Conservation (phyloP, 2,329 filamentous ascomycete species). For the Fonsecaea pedrosoi region DNA sequence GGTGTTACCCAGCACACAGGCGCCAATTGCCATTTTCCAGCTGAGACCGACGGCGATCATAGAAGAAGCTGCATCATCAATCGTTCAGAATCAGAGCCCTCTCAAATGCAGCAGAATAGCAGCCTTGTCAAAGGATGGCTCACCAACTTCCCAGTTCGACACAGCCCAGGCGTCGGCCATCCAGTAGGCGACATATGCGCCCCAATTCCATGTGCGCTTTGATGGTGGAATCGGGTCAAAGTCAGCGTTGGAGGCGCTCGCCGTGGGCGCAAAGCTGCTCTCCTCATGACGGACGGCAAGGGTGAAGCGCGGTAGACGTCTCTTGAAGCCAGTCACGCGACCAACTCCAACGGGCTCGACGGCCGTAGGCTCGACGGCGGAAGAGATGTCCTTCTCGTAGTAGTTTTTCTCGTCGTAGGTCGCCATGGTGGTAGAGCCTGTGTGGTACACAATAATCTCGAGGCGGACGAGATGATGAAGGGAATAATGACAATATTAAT, state of each 20-base stretch:
- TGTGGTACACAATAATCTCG: constrained; percentile 2
- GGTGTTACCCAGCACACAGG: constrained; percentile 44
- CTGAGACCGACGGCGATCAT: constrained; percentile 61
- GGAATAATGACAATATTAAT: background rate
- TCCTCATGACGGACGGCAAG: constrained; percentile 36
- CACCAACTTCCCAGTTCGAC: constrained; percentile 37
- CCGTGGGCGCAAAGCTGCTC: constrained; percentile 35
- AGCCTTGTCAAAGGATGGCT: constrained; percentile 14
- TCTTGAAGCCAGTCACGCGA: constrained; percentile 20
- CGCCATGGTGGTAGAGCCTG: constrained; percentile 21
- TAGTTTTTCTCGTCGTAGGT: constrained; percentile 23
- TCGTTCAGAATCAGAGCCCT: constrained; percentile 23
- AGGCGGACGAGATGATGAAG: constrained; percentile 28
- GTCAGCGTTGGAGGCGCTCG: constrained; percentile 38
- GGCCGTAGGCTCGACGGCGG: constrained; percentile 22
- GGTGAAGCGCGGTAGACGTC: constrained; percentile 30
- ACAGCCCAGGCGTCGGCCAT: constrained; percentile 47
- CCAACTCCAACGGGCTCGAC: constrained; percentile 30
- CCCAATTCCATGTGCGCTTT: constrained; percentile 52
- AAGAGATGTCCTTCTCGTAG: constrained; percentile 29
- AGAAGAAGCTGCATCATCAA: constrained; percentile 42
- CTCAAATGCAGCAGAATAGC: background rate
- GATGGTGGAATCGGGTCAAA: constrained; percentile 47
- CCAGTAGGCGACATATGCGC: constrained; percentile 54
- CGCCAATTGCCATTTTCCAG: constrained; percentile 50